Conservation (phyloP, 2,329 filamentous ascomycete genomes). For the Botrytis fragariae region DNA sequence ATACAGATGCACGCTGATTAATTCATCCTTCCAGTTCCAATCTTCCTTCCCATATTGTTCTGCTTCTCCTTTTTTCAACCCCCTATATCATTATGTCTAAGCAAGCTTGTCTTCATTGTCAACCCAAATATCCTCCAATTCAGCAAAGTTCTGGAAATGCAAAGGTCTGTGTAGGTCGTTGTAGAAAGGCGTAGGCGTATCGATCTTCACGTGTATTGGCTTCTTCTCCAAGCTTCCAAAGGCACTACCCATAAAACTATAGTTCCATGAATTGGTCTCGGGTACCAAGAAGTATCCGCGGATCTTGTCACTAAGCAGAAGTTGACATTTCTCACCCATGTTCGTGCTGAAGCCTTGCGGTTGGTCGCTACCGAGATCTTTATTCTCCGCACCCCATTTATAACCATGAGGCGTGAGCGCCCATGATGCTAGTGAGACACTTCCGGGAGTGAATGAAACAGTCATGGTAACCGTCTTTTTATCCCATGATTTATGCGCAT, state of each 20-base stretch:
- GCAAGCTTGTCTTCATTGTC: conserved; percentile 92
- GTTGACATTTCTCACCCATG: conserved; percentile 94
- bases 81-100: conserved; percentile 45
- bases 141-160: conserved; percentile 96
- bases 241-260: conserved; percentile 91
- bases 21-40: conserved; percentile 2
- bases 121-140: conserved; percentile 95
- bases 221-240: conserved; percentile 91
- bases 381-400: conserved; percentile 97
- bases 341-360: conserved; percentile 87
- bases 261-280: conserved; percentile 90
- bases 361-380: conserved; percentile 86
- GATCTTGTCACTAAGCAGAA: conserved; percentile 89
- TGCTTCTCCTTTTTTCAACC: background rate
- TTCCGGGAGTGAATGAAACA: conserved; percentile 94
- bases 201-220: conserved; percentile 85
- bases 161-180: conserved; percentile 86
- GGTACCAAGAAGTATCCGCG: conserved; percentile 95
- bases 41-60: background rate
- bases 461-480: conserved; percentile 90
- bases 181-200: conserved; percentile 88
- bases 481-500: conserved; percentile 76
- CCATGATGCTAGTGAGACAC: conserved; percentile 92
- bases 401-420: conserved; percentile 87
- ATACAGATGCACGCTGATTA: conserved; percentile 13